Evolutionary conservation across 495 filamentous ascomycete species (phyloP).

Genomic region (Amphirosellinia nigrospora): DNA sequence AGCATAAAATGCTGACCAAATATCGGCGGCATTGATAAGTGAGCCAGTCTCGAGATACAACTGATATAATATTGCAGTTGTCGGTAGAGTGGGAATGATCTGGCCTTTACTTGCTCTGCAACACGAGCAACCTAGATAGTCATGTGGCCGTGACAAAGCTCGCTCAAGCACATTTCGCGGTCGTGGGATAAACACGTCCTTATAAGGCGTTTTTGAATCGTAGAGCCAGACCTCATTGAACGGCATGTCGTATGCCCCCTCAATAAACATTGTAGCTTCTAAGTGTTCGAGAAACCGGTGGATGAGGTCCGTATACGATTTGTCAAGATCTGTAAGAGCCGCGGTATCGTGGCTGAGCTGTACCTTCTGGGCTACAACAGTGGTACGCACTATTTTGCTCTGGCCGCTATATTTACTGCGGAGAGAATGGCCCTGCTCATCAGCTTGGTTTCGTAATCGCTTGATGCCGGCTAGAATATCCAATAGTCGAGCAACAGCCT

Average conservation of each 20-base stretch:
- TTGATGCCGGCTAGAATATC: constrained; percentile 48
- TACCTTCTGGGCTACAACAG: constrained; percentile 85
- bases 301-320: constrained; percentile 76
- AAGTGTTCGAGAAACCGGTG: constrained; percentile 65
- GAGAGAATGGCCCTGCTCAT: constrained; percentile 57
- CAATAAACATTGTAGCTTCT: constrained; percentile 59
- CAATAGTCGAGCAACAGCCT: constrained; percentile 42
- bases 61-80: constrained; percentile 85
- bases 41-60: constrained; percentile 89
- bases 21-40: constrained; percentile 84
- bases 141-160: constrained; percentile 78
- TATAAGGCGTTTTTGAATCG: constrained; percentile 78
- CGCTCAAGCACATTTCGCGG: constrained; percentile 81
- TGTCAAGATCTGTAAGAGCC: constrained; percentile 73
- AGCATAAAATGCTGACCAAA: constrained; percentile 86
- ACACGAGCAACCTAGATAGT: constrained; percentile 83
- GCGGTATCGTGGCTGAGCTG: constrained; percentile 83
- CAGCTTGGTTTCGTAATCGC: constrained; percentile 45
- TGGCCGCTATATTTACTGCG: constrained; percentile 77
- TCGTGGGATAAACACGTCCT: constrained; percentile 80
- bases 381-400: constrained; percentile 76
- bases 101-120: constrained; percentile 55
- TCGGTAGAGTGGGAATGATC: constrained; percentile 70
- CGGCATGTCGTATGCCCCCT: constrained; percentile 67
- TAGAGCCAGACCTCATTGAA: constrained; percentile 85